These are phyloP conservation scores for Lophiostoma macrostomum DNA, from an alignment of 495 filamentous ascomycete genomes.

Conservation along the genomic window DNA sequence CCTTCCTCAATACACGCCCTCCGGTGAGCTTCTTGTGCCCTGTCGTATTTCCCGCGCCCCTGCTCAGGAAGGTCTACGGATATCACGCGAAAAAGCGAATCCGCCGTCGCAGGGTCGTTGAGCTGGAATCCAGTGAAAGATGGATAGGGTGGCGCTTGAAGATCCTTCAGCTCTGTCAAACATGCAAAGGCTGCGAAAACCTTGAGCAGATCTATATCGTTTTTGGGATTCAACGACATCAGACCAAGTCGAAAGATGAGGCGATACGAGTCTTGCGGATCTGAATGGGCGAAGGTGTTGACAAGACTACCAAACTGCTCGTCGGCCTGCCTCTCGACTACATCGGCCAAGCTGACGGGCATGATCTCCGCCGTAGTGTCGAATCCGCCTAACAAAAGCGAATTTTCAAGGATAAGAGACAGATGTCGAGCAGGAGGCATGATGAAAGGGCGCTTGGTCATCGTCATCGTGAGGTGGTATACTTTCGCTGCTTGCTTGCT, in stretches of 20 bases:
- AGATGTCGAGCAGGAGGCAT: conserved; percentile 7
- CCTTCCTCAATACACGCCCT: neutral
- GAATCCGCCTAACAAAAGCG: conserved; percentile 39
- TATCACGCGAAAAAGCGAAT: neutral
- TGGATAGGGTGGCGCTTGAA: conserved; percentile 37
- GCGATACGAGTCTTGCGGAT: conserved; percentile 32
- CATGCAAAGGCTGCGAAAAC: conserved; percentile 42
- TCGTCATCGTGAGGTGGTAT: conserved; percentile 9
- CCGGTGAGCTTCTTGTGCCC: neutral
- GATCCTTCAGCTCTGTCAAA: conserved; percentile 38
- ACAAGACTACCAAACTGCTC: conserved; percentile 48
- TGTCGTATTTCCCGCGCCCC: neutral
- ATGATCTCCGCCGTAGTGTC: conserved; percentile 27
- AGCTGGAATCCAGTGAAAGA: conserved; percentile 36
- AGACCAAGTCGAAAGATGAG: conserved; percentile 48
- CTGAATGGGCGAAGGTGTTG: conserved; percentile 35
- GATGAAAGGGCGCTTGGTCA: conserved; percentile 5
- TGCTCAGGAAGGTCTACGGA: neutral
- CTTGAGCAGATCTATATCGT: conserved; percentile 42
- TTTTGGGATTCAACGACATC: conserved; percentile 40
- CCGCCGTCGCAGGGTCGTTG: conserved; percentile 19
- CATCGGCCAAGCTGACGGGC: conserved; percentile 35
- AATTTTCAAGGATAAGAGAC: conserved; percentile 10
- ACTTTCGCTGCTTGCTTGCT: conserved; percentile 6
- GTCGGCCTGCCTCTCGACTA: conserved; percentile 36